phyloP scores from a whole-genome alignment of 805 yeast genomes.

The Danielozyma ontarioensis region DNA sequence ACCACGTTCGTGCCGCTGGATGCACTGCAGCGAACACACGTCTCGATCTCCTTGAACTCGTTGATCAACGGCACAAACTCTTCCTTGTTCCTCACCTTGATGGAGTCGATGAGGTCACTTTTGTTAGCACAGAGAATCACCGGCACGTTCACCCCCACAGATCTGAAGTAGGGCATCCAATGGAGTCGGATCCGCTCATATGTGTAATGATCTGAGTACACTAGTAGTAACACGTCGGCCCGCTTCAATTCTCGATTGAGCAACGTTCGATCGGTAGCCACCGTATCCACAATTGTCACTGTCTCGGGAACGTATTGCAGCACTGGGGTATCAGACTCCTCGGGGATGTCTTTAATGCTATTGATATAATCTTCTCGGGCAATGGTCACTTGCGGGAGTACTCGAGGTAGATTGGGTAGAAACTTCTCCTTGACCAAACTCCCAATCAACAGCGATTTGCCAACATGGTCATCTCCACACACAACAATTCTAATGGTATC shows the following conservation, averaged over 20 bases:
- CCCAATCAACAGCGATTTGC: constrained; percentile 75
- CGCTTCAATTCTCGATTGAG: constrained; percentile 71
- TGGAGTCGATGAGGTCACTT: constrained; percentile 49
- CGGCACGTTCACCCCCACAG: constrained; percentile 90
- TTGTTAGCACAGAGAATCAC: constrained; percentile 88
- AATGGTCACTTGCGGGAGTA: constrained; percentile 78
- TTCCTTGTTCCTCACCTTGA: constrained; percentile 47
- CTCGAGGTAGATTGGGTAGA: constrained; percentile 63
- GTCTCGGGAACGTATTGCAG: constrained; percentile 36
- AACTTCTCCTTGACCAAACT: constrained; percentile 78
- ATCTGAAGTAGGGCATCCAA: constrained; percentile 92
- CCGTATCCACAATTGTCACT: constrained; percentile 77
- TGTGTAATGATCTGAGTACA: constrained; percentile 90
- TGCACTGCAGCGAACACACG: constrained; percentile 87
- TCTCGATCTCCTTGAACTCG: constrained; percentile 91
- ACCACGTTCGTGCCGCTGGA: constrained; percentile 78
- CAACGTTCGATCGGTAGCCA: constrained; percentile 53
- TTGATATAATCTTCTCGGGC: constrained; percentile 61
- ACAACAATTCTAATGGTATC: constrained; percentile 65
- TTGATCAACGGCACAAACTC: constrained; percentile 82
- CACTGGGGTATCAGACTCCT: constrained; percentile 6
- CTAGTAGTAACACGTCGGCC: constrained; percentile 92
- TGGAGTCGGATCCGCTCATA: constrained; percentile 87
- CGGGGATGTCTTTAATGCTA: constrained; percentile 13
- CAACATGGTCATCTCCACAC: constrained; percentile 93